Conservation (phyloP, 2,329 filamentous ascomycete genomes). For the Sarocladiaceae sp. region DNA sequence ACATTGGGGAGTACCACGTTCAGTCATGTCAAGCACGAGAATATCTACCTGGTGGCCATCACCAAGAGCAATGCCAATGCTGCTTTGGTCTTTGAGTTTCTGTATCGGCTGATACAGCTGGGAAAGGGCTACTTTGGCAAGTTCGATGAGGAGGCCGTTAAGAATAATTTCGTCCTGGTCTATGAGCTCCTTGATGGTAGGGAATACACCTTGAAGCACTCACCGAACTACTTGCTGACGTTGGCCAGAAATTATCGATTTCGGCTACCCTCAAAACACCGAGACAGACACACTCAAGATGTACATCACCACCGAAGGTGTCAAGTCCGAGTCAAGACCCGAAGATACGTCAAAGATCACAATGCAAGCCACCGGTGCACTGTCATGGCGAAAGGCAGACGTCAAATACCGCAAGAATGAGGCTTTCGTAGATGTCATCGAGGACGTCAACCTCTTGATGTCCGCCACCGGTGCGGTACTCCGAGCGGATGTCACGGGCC, state of each 20-base stretch:
- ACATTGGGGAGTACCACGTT: conserved; percentile 97
- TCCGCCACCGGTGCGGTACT: conserved; percentile 95
- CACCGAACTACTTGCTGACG: not conserved
- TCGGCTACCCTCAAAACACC: conserved; percentile 97
- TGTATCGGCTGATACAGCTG: conserved; percentile 84
- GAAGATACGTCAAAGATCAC: conserved; percentile 97
- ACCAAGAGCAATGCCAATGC: conserved; percentile 99
- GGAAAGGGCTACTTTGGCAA: conserved; percentile 97
- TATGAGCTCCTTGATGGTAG: conserved; percentile 92
- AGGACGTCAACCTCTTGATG: conserved; percentile 98
- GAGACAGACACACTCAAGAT: conserved; percentile 98
- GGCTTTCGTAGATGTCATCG: conserved; percentile 97
- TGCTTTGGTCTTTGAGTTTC: conserved; percentile 93
- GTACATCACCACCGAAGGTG: conserved; percentile 99
- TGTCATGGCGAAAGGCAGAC: conserved; percentile 94
- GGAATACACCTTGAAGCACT: not conserved
- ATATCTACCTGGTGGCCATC: conserved; percentile 95
- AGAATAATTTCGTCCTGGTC: conserved; percentile 99
- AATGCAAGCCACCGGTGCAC: conserved; percentile 95
- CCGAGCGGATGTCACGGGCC: conserved; percentile 90
- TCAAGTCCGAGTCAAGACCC: conserved; percentile 80
- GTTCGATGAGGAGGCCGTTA: conserved; percentile 98
- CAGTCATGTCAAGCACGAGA: conserved; percentile 99
- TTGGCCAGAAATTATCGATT: conserved; percentile 83
- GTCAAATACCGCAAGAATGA: conserved; percentile 99